Evolutionary conservation across 2,329 filamentous ascomycete genomes (phyloP), one percentile per base, ranked within the genome.

Genomic region (Neonectria faginata): DNA sequence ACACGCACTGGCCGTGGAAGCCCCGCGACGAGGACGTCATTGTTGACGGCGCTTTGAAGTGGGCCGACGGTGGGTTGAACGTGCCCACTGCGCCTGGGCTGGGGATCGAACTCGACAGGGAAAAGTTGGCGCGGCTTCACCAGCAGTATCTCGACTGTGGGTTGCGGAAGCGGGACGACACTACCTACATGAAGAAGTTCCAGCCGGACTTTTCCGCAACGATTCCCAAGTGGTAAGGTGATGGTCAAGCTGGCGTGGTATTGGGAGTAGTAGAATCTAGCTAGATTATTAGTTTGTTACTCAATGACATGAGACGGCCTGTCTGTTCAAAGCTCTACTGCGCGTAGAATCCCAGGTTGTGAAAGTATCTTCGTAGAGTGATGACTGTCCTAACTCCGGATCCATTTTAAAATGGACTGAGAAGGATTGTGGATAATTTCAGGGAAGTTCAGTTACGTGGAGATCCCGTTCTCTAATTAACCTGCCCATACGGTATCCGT

Each of bases 1-100:
- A 81, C 54, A 82, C 80, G 0, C 80, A 82, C 62, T 82, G 80
- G 80, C 80, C 80, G 7, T 82, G 80, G 80, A 82, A 82, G 70
- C 78, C 76, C 3, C 74, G 77, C 0, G 77, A 81, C 7, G 80
- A 82, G 65, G 80, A 82, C 53, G 79, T 82, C 5, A 70, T 82
- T 48, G 62, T 77, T 8, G 75, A 79, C n/a, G 78, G 79, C 1
- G 73, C 75, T 0, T 47, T 82, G 58, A 75, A 68, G 27, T 82
- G 79, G 79, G 66, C 54, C 0, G 73, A 81, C 42, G 79, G 79
- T 0, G 78, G 76, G 1, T 64, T 81, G 4, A 39, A 71, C 0
- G 79, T 81, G 22, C 79, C 79, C 0, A 76, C 69, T 0, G 47
- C 61, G 0, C 78, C 79, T 2, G 79, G 79, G 2, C 51, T 81